Evolutionary conservation across 176 grass and related monocot genomes (phyloP).

Genomic region (Urochloa ruziziensis): DNA sequence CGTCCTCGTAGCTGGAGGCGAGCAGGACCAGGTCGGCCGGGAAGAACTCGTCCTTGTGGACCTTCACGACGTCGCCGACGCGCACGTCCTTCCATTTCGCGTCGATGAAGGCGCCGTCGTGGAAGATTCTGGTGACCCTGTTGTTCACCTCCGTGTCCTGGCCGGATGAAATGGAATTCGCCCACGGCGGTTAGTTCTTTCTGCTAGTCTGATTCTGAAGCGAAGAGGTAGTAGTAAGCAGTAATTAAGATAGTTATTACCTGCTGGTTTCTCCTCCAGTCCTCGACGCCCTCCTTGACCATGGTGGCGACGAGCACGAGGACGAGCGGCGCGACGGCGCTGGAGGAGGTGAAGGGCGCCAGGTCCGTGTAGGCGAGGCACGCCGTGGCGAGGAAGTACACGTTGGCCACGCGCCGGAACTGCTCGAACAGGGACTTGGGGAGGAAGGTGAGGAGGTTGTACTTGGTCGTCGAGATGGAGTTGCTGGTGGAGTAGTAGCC

Average conservation of each 20-base stretch:
- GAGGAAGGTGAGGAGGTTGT: slow-evolving; percentile 62
- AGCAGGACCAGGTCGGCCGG: slow-evolving; percentile 87
- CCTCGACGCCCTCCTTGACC: slow-evolving; percentile 82
- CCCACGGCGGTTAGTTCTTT: neutral
- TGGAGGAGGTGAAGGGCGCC: slow-evolving; percentile 50
- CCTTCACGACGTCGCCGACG: slow-evolving; percentile 76
- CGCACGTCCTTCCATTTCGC: slow-evolving; percentile 71
- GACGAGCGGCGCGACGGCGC: slow-evolving; percentile 48
- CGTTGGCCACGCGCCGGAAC: slow-evolving; percentile 83
- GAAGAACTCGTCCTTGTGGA: slow-evolving; percentile 87
- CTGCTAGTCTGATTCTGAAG: too few species aligned
- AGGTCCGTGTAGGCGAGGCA: slow-evolving; percentile 49
- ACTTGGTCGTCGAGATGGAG: slow-evolving; percentile 84
- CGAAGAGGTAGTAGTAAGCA: neutral
- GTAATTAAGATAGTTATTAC: neutral
- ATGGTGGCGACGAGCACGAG: slow-evolving; percentile 69
- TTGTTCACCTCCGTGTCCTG: slow-evolving; percentile 85
- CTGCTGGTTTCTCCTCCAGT: slow-evolving; percentile 70
- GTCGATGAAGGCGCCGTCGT: slow-evolving; percentile 34
- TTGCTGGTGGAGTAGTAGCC: slow-evolving; percentile 41
- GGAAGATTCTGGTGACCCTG: slow-evolving; percentile 40
- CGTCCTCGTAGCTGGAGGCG: slow-evolving; percentile 83
- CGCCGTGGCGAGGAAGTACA: slow-evolving; percentile 66
- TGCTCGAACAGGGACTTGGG: slow-evolving; percentile 96
- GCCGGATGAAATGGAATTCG: neutral